These are phyloP conservation scores for Tubosaeta sp. DNA, from an alignment of 768 basidiomycete species.

Conservation along the genomic window DNA sequence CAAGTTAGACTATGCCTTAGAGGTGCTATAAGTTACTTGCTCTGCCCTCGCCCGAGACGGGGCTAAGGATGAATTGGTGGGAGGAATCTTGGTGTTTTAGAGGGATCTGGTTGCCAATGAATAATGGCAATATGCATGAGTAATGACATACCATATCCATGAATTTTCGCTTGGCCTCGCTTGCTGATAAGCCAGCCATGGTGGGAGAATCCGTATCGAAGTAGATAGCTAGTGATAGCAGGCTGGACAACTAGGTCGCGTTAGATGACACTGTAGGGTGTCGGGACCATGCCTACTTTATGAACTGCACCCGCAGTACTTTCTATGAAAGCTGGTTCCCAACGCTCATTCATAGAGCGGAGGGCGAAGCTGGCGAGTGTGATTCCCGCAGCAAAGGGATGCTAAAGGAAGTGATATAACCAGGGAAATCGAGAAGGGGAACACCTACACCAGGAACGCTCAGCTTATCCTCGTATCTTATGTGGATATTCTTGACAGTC, in stretches of 20 bases:
- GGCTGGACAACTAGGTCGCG: conserved; percentile 62
- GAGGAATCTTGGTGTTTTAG: conserved; percentile 36
- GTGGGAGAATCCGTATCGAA: conserved; percentile 90
- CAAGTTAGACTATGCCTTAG: conserved; percentile 1
- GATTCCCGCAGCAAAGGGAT: conserved; percentile 89
- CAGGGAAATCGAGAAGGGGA: neutral
- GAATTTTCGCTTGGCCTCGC: conserved; percentile 71
- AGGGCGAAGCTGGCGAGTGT: conserved; percentile 87
- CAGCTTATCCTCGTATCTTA: conserved; percentile 93
- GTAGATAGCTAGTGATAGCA: conserved; percentile 86
- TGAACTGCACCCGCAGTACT: conserved; percentile 83
- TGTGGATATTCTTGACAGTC: conserved; percentile 91
- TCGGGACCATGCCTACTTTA: conserved; percentile 51
- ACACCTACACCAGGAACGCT: conserved; percentile 84
- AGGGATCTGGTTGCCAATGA: conserved; percentile 41
- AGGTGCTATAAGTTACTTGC: conserved; percentile 38
- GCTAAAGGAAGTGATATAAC: conserved; percentile 41
- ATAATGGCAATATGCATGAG: conserved; percentile 1
- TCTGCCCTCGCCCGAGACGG: conserved; percentile 92
- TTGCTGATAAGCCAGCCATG: conserved; percentile 61
- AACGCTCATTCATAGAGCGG: conserved; percentile 81
- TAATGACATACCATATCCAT: conserved; percentile 54
- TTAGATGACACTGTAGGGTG: conserved; percentile 1
- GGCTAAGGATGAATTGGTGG: conserved; percentile 94
- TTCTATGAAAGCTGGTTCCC: conserved; percentile 91